These are phyloP conservation scores for Sanghuangporus baumii DNA, from an alignment of 1,284 basidiomycete species.

Conservation along the genomic window DNA sequence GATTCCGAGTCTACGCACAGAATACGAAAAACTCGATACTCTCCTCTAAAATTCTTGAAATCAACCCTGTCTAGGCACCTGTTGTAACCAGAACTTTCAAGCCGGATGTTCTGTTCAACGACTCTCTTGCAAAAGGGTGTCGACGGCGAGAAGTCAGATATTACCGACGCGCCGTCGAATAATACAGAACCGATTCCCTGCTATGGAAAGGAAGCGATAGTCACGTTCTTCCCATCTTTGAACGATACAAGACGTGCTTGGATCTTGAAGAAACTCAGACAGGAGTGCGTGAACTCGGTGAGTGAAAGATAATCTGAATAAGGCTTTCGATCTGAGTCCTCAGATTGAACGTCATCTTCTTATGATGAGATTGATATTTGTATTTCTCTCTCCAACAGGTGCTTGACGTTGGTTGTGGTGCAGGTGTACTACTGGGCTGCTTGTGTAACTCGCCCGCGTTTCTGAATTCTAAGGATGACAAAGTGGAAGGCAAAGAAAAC, in stretches of 20 bases:
- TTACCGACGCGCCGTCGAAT: too few relatives aligned
- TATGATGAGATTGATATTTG: background rate
- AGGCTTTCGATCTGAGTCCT: too few relatives aligned
- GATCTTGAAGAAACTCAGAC: slow-evolving; percentile 59
- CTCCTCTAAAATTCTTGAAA: too few relatives aligned
- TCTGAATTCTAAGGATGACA: slow-evolving; percentile 33
- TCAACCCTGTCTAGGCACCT: too few relatives aligned
- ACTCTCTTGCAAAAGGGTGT: too few relatives aligned
- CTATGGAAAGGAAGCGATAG: slow-evolving; percentile 36
- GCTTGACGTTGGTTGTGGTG: slow-evolving; percentile 76
- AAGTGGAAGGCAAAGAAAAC: background rate
- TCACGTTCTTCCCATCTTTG: slow-evolving; percentile 73
- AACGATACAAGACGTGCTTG: slow-evolving; percentile 66
- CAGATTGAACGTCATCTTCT: background rate
- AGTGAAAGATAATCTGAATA: slow-evolving; percentile 20
- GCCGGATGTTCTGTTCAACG: too few relatives aligned
- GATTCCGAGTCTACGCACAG: too few relatives aligned
- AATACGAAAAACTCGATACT: too few relatives aligned
- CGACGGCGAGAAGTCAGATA: too few relatives aligned
- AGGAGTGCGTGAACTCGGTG: slow-evolving; percentile 55
- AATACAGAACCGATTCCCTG: background rate
- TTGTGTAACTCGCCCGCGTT: slow-evolving; percentile 70
- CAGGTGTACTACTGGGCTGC: slow-evolving; percentile 64
- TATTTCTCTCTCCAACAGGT: slow-evolving; percentile 42
- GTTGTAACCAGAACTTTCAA: too few relatives aligned